Evolutionary conservation across 495 filamentous ascomycete species (phyloP), one percentile per base, ranked within the genome.

Genomic region (Podospora pseudopauciseta): DNA sequence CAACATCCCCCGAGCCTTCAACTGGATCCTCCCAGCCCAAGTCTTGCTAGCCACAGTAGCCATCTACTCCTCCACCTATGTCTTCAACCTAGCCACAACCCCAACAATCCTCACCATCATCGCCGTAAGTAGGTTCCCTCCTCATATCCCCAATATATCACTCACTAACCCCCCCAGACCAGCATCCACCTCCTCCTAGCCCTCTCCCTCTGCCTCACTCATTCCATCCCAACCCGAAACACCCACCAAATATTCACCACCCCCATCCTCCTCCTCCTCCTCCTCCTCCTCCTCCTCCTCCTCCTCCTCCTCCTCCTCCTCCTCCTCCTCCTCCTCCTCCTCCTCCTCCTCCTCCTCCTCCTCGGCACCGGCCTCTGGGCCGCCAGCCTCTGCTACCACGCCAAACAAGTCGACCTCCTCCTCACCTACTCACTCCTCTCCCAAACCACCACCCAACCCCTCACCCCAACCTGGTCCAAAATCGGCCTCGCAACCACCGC

Each of bases 51-150:
- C 72, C 16, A 69, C 63, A 13, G 66, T 73, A 3, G 67, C 69
- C 39, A 70, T 76, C 57, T 76, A 74, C 62, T 64, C 74, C 13
- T 32, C 71, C n/a, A 68, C 69, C 57, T 76, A 67, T 39, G 67
- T 72, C 53, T 74, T 72, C 26, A 59, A 58, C 3, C 64, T 70
- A 18, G 66, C 59, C 1, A 61, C 61, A 19, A 63, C 71, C 44
- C 69, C 74, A 2, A 74, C 70, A 23, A 72, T 73, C 30, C 62
- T 76, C 2, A 66, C 72, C 16, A 64, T 73, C 13, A 66, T 74
- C n/a, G 72, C 69, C 6, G 74, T 73, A 69, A 66, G 72, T 73
- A 69, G 64, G 72, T 58, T 11, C 23, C 18, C 55, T 58, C 4
- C 23, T 20, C 11, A 4, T 20, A 6, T 60, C 49, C 20, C 4